A percentile compares a stretch with the other conserved stretches of the same genome.
Conservation (phyloP, 257 asterid species). For the Rauvolfia tetraphylla region DNA sequence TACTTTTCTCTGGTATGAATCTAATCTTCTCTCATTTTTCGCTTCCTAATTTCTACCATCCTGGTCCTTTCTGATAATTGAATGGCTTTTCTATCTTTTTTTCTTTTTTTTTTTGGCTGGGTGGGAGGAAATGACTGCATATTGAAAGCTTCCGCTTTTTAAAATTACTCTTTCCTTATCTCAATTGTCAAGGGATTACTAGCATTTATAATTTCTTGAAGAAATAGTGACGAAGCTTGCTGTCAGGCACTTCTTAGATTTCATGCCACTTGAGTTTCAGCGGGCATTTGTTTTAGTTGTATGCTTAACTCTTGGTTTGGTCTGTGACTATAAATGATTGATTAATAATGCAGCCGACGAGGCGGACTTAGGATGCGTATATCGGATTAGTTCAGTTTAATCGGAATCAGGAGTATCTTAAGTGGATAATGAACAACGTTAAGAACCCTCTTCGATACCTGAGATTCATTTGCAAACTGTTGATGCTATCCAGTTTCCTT, state of each 20-base stretch:
- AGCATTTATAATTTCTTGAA: not conserved
- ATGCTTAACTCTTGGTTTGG: not conserved
- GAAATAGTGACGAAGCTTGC: not conserved
- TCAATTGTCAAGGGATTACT: not conserved
- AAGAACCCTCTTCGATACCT: not conserved
- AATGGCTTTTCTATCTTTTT: not conserved
- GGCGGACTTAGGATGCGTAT: not conserved
- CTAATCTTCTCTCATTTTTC: not conserved
- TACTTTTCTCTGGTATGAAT: not conserved
- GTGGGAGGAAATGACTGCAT: not conserved
- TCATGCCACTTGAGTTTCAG: not conserved
- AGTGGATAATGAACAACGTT: not conserved
- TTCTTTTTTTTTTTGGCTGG: not conserved
- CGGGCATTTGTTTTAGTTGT: not conserved
- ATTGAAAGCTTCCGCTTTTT: not conserved
- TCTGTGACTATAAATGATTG: not conserved
- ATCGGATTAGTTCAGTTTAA: not conserved
- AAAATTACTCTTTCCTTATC: not conserved
- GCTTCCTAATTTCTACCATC: not conserved
- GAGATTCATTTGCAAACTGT: not conserved
- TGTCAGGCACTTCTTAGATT: not conserved
- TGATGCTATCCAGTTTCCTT: not conserved
- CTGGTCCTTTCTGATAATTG: not conserved
- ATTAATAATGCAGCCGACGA: not conserved
- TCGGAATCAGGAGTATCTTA: not conserved